Evolutionary conservation across 2,329 filamentous ascomycete genomes (phyloP).

Genomic region (Blastomyces silverae): DNA sequence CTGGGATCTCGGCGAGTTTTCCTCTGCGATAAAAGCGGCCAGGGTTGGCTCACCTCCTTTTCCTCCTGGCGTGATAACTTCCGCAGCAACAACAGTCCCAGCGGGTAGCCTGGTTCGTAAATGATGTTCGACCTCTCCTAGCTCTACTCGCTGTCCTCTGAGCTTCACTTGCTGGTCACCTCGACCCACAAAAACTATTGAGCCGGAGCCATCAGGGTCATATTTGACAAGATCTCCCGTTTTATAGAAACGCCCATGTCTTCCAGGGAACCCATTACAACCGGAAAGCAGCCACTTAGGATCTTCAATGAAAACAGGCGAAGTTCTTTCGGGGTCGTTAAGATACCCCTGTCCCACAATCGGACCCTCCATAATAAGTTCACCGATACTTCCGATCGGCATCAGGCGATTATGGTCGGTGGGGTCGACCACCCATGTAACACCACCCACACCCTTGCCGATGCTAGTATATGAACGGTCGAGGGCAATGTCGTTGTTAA

Average conservation of each 20-base stretch:
- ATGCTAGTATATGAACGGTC: slow-evolving; percentile 36
- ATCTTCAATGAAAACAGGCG: slow-evolving; percentile 47
- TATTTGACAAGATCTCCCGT: slow-evolving; percentile 34
- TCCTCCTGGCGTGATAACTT: slow-evolving; percentile 45
- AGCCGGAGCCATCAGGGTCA: slow-evolving; percentile 29
- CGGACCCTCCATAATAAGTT: slow-evolving; percentile 56
- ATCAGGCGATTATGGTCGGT: slow-evolving; percentile 37
- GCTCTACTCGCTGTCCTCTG: slow-evolving; percentile 34
- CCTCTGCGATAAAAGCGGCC: slow-evolving; percentile 41
- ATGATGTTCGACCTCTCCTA: slow-evolving; percentile 32
- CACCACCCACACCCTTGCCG: slow-evolving; percentile 33
- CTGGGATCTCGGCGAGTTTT: slow-evolving; percentile 28
- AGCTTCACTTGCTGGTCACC: slow-evolving; percentile 34
- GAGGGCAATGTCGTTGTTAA: slow-evolving; percentile 33
- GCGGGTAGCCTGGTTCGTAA: slow-evolving; percentile 32
- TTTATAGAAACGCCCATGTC: slow-evolving; percentile 29
- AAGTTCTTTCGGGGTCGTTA: slow-evolving; percentile 42
- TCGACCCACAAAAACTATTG: slow-evolving; percentile 30
- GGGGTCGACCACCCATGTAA: slow-evolving; percentile 39
- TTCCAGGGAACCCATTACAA: slow-evolving; percentile 7
- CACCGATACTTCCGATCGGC: slow-evolving; percentile 51
- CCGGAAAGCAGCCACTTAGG: slow-evolving; percentile 29
- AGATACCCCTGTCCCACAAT: slow-evolving; percentile 38
- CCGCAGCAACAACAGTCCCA: slow-evolving; percentile 43
- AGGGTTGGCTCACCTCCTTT: slow-evolving; percentile 40